Evolutionary conservation across 208 protist genomes (phyloP).

Genomic region (Angomonas ambiguus): DNA sequence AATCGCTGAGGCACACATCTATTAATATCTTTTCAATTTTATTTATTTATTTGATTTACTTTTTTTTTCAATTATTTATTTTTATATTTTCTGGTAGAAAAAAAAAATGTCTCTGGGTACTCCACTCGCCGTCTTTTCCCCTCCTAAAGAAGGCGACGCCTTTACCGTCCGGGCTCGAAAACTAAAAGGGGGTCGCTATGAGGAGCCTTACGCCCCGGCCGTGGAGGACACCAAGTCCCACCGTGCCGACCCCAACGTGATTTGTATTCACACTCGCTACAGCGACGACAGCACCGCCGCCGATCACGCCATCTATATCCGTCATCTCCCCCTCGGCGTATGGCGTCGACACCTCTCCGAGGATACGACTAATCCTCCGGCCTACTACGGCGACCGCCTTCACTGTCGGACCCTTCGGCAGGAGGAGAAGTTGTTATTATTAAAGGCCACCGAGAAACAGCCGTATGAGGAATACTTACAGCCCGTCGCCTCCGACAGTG

Average conservation of each 20-base stretch:
- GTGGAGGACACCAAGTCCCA: constrained; percentile 17
- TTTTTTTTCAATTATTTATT: constrained; percentile 1
- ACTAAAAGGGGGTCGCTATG: constrained; percentile 20
- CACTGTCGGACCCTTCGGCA: background rate
- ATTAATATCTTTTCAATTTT: too few relatives aligned
- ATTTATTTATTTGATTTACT: too few relatives aligned
- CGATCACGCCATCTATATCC: background rate
- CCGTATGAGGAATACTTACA: background rate
- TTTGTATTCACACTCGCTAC: constrained; percentile 21
- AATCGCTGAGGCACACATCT: too few relatives aligned
- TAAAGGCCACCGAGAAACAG: too few relatives aligned
- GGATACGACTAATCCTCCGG: background rate
- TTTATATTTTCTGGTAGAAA: constrained; percentile 5
- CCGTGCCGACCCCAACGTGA: too few relatives aligned
- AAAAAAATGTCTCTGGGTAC: too few relatives aligned
- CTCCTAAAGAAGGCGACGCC: background rate
- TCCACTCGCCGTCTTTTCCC: too few relatives aligned
- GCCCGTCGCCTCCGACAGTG: background rate
- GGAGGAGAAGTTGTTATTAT: too few relatives aligned
- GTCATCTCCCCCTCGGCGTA: background rate
- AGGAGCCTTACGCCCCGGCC: constrained; percentile 24
- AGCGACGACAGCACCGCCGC: background rate
- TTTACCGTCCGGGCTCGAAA: background rate
- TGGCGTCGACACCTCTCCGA: background rate
- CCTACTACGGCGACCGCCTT: background rate